A percentile compares a stretch with the other conserved stretches of the same genome.
phyloP scores from a whole-genome alignment of 179 eudicot genomes.

The Spergularia azorica region DNA sequence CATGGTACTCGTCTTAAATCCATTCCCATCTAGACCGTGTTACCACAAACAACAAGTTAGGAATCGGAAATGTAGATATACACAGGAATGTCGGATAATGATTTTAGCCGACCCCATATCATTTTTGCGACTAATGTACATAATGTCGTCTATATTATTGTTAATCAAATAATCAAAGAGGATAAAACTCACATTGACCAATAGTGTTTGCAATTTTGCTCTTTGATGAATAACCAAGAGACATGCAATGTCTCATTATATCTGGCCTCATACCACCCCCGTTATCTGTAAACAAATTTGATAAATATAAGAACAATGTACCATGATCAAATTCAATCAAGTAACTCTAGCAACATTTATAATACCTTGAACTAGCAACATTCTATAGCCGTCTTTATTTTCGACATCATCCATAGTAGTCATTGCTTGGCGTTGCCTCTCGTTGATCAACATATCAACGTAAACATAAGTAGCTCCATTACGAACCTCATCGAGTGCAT shows the following conservation, averaged over 20 bases:
- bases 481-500: slow-evolving; percentile 71
- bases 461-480: slow-evolving; percentile 72
- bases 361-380: slow-evolving; percentile 81
- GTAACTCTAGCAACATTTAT: neutral
- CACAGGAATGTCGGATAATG: no score
- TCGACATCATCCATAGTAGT: neutral
- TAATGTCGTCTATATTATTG: no score
- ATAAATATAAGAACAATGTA: neutral
- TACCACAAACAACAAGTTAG: no score
- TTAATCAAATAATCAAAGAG: no score
- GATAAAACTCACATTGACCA: slow-evolving; percentile 66
- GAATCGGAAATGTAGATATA: no score
- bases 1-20: slow-evolving; percentile 95
- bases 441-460: slow-evolving; percentile 50
- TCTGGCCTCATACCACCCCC: slow-evolving; percentile 87
- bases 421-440: slow-evolving; percentile 42
- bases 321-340: neutral
- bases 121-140: no score
- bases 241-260: slow-evolving; percentile 79
- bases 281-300: slow-evolving; percentile 44
- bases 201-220: slow-evolving; percentile 63
- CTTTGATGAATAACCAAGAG: slow-evolving; percentile 77
- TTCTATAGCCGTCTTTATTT: slow-evolving; percentile 44
- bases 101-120: no score
- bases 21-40: slow-evolving; percentile 72